phyloP scores from a whole-genome alignment of 768 basidiomycete species.

The Steccherinum ochraceum region DNA sequence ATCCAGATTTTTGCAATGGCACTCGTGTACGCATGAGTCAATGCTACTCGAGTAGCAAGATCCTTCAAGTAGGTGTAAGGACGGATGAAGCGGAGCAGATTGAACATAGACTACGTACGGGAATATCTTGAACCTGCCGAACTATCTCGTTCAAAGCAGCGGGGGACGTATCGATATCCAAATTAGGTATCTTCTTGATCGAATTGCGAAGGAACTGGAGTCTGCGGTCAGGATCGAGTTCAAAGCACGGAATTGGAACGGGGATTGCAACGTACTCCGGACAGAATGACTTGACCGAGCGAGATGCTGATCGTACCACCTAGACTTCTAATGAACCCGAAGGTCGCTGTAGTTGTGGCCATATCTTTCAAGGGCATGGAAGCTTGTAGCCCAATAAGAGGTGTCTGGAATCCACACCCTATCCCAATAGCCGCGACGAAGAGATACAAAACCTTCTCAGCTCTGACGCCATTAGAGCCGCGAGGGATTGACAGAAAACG shows the following conservation, averaged over 20 bases:
- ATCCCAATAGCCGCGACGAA: conserved; percentile 60
- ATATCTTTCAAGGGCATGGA: conserved; percentile 86
- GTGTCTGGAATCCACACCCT: conserved; percentile 62
- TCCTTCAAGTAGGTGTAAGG: conserved; percentile 44
- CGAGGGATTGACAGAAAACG: too few species aligned
- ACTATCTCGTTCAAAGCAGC: conserved; percentile 42
- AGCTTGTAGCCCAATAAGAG: conserved; percentile 71
- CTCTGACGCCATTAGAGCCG: too few species aligned
- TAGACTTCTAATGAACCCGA: conserved; percentile 64
- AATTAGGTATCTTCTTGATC: conserved; percentile 31
- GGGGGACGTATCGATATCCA: conserved; percentile 34
- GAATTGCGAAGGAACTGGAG: conserved; percentile 34
- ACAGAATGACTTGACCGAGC: conserved; percentile 64
- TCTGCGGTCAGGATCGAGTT: too few species aligned
- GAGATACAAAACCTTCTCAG: conserved; percentile 56
- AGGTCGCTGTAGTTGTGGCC: conserved; percentile 73
- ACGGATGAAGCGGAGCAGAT: background rate
- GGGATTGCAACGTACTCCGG: conserved; percentile 37
- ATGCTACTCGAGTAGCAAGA: conserved; percentile 34
- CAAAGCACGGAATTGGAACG: too few species aligned
- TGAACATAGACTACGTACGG: conserved; percentile 26
- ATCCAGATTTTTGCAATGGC: conserved; percentile 63
- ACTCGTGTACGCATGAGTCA: conserved; percentile 57
- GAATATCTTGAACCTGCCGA: conserved; percentile 35
- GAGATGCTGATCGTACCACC: conserved; percentile 75